phyloP scores from a whole-genome alignment of 306 rosid genomes.

The Cucurbita argyrosperma region DNA sequence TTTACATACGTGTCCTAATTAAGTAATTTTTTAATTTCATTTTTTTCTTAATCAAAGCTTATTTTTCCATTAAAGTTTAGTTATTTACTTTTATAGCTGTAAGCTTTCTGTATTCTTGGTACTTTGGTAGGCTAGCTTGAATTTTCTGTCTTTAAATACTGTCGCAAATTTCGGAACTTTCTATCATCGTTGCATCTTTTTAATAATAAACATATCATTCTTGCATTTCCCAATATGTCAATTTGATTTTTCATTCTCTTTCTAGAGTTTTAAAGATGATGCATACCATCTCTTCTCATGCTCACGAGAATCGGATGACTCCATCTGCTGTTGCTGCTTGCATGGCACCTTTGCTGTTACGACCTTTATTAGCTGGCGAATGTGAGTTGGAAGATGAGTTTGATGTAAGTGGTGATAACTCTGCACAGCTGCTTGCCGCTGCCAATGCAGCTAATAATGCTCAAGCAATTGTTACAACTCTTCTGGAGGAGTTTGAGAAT shows the following conservation, averaged over 20 bases:
- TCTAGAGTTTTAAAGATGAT: slow-evolving; percentile 91
- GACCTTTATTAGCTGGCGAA: slow-evolving; percentile 92
- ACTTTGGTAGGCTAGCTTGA: background rate
- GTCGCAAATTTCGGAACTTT: background rate
- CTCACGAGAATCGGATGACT: slow-evolving; percentile 85
- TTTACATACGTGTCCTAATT: background rate
- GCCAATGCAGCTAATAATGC: slow-evolving; percentile 98
- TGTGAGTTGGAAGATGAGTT: slow-evolving; percentile 95
- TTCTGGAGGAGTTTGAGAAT: slow-evolving; percentile 85
- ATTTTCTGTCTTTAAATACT: background rate
- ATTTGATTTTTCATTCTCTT: slow-evolving; percentile 4
- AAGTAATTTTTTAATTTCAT: background rate
- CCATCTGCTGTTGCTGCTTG: slow-evolving; percentile 99
- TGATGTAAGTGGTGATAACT: slow-evolving; percentile 72
- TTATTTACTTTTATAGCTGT: background rate
- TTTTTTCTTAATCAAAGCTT: background rate
- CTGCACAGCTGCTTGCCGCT: slow-evolving; percentile 97
- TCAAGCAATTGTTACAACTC: slow-evolving; percentile 78
- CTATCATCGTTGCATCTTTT: background rate
- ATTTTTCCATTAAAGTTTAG: background rate
- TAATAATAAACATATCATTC: background rate
- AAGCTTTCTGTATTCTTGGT: background rate
- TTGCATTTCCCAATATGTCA: background rate
- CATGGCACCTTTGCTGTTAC: slow-evolving; percentile 97
- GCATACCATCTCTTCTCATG: slow-evolving; percentile 72